phyloP scores from a whole-genome alignment of 441 rosid species.

The Adansonia rubrostipa region DNA sequence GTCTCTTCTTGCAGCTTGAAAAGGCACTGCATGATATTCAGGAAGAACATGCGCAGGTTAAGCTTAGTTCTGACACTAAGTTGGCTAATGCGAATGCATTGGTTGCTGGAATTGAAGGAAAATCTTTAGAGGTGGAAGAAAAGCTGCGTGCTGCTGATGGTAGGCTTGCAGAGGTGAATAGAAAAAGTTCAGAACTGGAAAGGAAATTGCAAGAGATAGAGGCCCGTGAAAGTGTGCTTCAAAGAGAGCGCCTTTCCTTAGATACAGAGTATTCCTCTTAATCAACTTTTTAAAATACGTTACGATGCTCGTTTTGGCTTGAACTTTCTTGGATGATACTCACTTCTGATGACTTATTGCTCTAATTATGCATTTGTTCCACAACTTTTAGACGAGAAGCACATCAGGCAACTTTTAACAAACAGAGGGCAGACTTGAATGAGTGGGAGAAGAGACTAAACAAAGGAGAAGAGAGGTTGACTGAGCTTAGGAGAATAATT shows the following conservation, averaged over 20 bases:
- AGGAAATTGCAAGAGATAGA: conserved; percentile 70
- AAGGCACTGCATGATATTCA: conserved; percentile 62
- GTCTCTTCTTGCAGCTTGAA: conserved; percentile 60
- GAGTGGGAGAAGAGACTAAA: conserved; percentile 76
- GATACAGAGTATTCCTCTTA: conserved; percentile 61
- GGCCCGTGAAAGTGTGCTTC: conserved; percentile 63
- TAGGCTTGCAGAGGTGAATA: conserved; percentile 65
- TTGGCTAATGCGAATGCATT: conserved; percentile 66
- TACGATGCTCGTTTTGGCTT: not conserved
- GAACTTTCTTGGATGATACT: conserved; percentile 18
- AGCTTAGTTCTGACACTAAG: conserved; percentile 62
- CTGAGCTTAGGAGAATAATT: conserved; percentile 55
- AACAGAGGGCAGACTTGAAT: conserved; percentile 71
- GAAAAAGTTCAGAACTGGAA: conserved; percentile 70
- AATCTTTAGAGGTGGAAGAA: conserved; percentile 60
- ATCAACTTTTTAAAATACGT: conserved; percentile 25
- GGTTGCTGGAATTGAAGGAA: conserved; percentile 60
- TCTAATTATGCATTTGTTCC: conserved; percentile 26
- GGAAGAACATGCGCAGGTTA: conserved; percentile 53
- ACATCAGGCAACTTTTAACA: conserved; percentile 62
- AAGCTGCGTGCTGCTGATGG: conserved; percentile 57
- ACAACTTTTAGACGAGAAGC: conserved; percentile 72
- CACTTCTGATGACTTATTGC: conserved; percentile 18
- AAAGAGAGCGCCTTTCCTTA: conserved; percentile 69
- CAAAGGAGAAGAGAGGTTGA: conserved; percentile 51